Base-by-base conservation (phyloP, 1,284 basidiomycete species). In the Heterobasidion irregulare region DNA sequence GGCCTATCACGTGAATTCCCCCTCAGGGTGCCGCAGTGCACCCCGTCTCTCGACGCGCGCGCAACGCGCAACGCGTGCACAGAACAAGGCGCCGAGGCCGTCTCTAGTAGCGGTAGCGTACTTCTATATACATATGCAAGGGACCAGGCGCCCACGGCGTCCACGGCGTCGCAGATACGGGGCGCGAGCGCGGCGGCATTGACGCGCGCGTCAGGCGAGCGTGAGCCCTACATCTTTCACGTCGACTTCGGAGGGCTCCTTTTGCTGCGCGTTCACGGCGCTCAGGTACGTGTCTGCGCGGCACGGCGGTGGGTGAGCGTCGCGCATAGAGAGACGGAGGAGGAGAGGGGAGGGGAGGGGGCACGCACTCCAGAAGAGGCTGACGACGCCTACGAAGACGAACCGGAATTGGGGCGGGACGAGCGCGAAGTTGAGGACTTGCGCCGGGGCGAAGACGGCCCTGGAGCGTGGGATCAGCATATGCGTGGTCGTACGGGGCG, bases 311-410 rank as follows among this genome's bases (percentile, higher is more conserved):
- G n/a, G n/a, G n/a, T n/a, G n/a, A n/a, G n/a, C n/a, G n/a, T n/a
- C n/a, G n/a, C n/a, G n/a, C n/a, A n/a, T n/a, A n/a, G n/a, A n/a
- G 26, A 32, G 46, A 47, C 10, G 2, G 63, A 67, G n/a, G n/a
- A n/a, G n/a, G n/a, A n/a, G n/a, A n/a, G n/a, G n/a, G n/a, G n/a
- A n/a, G n/a, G 59, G 57, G 58, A 66, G 52, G 63, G 61, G 10
- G 2, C n/a, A 79, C 84, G 53, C 64, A 90, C 87, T 94, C 92
- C 91, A 94, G 72, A 92, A 89, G 53, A 94, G 75, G 57, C 85
- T 87, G 53, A 94, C 89, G 13, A 86, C 78, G 64, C 91, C 82
- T 33, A 92, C 79, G 18, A 87, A 75, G 8, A 87, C 75, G 57
- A 94, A 84, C n/a, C 91, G 82, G 54, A 92, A 74, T 63, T 93